phyloP scores from a whole-genome alignment of 2,329 filamentous ascomycete genomes.

The Microdochium bolleyi region DNA sequence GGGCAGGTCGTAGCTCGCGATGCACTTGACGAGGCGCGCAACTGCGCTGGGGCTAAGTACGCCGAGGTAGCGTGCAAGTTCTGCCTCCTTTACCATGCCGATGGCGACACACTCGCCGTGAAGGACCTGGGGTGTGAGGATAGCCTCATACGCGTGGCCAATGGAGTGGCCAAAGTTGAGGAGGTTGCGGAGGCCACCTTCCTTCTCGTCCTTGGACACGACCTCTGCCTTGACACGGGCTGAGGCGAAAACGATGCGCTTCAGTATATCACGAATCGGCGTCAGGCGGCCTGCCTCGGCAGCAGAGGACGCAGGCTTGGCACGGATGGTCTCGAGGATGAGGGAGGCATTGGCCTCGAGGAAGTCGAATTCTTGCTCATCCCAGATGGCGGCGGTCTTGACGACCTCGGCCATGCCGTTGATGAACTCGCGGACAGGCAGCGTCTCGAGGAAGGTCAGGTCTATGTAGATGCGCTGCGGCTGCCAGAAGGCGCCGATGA shows the following conservation, averaged over 20 bases:
- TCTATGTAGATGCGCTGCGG: conserved; percentile 92
- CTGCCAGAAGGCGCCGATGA: conserved; percentile 96
- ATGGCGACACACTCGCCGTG: conserved; percentile 96
- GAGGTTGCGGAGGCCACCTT: conserved; percentile 87
- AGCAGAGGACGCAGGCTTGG: conserved; percentile 41
- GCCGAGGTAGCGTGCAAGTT: conserved; percentile 82
- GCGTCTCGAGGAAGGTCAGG: conserved; percentile 79
- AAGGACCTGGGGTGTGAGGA: conserved; percentile 88
- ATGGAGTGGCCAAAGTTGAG: conserved; percentile 98
- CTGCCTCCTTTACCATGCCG: conserved; percentile 97
- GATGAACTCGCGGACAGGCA: conserved; percentile 87
- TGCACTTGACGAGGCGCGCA: conserved; percentile 83
- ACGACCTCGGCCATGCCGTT: conserved; percentile 99
- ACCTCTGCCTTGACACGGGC: conserved; percentile 92
- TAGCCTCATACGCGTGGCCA: conserved; percentile 91
- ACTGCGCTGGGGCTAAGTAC: conserved; percentile 81
- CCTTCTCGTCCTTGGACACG: conserved; percentile 88
- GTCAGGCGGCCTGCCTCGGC: conserved; percentile 46
- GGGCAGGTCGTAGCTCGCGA: conserved; percentile 86
- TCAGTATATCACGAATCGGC: conserved; percentile 62
- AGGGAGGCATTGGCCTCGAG: conserved; percentile 74
- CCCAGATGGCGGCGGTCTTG: conserved; percentile 96
- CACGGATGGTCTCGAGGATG: conserved; percentile 66
- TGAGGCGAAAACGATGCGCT: conserved; percentile 78
- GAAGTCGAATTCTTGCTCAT: conserved; percentile 76